Percentiles rank a stretch among this genome's conserved stretches.
phyloP scores from a whole-genome alignment of 2,329 filamentous ascomycete genomes.

The Xylaria sp. region DNA sequence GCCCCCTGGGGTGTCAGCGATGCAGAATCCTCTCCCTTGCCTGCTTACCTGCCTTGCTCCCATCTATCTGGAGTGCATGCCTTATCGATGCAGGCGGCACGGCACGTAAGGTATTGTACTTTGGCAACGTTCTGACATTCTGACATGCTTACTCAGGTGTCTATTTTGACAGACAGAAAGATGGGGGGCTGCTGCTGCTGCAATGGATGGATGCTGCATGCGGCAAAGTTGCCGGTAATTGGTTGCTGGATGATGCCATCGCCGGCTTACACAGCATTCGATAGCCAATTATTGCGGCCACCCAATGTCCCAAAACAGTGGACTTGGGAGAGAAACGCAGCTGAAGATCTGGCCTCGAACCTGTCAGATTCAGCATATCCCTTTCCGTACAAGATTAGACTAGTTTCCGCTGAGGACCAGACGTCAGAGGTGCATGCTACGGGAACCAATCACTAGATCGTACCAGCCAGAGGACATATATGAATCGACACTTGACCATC shows the following conservation, averaged over 20 bases:
- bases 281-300: neutral
- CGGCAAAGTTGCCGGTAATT: neutral
- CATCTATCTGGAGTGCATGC: neutral
- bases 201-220: neutral
- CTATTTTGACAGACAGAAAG: neutral
- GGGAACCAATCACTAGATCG: neutral
- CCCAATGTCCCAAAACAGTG: neutral
- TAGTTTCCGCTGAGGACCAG: neutral
- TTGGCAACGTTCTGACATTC: too few species aligned
- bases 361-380: neutral
- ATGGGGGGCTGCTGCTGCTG: neutral
- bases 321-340: neutral
- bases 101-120: too few species aligned
- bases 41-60: too few species aligned
- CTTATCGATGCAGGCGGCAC: neutral
- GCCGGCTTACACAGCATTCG: neutral
- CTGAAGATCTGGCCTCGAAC: neutral
- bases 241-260: neutral
- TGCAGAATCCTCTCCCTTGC: constrained; percentile 9
- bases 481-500: neutral
- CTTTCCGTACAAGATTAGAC: too few species aligned
- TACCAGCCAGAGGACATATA: neutral
- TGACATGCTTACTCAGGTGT: neutral
- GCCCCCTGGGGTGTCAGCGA: constrained; percentile 12
- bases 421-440: neutral